Conservation (phyloP, 2,329 filamentous ascomycete genomes). For the Penicillium sp. region DNA sequence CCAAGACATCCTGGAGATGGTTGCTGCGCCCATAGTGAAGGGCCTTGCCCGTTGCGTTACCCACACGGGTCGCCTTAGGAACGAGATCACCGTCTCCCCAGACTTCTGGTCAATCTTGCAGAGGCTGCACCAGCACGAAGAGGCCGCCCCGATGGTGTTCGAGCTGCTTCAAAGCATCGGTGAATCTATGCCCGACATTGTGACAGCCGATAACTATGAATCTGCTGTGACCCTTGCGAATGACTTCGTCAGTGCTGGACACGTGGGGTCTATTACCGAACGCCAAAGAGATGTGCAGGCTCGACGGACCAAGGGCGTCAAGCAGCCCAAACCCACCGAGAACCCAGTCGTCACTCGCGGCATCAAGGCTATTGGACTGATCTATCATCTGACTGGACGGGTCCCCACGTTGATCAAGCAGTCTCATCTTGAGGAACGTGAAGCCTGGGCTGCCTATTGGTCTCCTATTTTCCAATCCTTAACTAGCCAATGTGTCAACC, state of each 20-base stretch:
- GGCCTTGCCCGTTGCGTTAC: conserved; percentile 79
- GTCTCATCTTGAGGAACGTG: conserved; percentile 82
- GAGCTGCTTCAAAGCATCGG: conserved; percentile 79
- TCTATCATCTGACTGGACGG: conserved; percentile 76
- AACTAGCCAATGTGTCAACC: conserved; percentile 87
- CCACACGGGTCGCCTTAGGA: conserved; percentile 72
- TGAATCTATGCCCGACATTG: conserved; percentile 69
- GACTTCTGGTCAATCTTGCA: conserved; percentile 95
- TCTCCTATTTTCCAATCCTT: conserved; percentile 88
- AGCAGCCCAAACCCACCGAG: conserved; percentile 57
- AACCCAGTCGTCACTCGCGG: conserved; percentile 74
- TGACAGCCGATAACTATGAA: conserved; percentile 95
- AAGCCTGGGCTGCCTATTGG: conserved; percentile 99
- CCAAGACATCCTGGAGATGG: conserved; percentile 71
- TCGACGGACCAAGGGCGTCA: conserved; percentile 54
- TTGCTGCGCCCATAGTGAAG: conserved; percentile 71
- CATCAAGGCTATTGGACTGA: conserved; percentile 74
- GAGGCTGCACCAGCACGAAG: conserved; percentile 65
- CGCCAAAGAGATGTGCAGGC: conserved; percentile 61
- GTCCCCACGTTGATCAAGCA: conserved; percentile 87
- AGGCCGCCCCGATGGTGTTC: conserved; percentile 76
- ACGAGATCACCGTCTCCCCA: conserved; percentile 91
- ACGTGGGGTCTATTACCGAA: conserved; percentile 67
- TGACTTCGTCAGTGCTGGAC: conserved; percentile 82
- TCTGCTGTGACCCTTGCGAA: conserved; percentile 80